Evolutionary conservation across 306 rosid genomes (phyloP).

Genomic region (Corylus americana): DNA sequence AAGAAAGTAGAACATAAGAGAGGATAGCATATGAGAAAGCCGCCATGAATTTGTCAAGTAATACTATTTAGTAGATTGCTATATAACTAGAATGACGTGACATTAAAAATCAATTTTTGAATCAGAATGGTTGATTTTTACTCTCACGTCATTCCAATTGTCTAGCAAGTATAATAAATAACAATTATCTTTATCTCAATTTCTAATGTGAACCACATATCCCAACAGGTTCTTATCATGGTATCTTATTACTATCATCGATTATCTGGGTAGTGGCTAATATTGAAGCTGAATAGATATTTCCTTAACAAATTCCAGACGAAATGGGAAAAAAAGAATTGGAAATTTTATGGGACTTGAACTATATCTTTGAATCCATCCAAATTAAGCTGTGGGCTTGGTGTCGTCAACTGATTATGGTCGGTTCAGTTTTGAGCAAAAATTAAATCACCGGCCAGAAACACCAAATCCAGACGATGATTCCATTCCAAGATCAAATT

Average conservation of each 20-base stretch:
- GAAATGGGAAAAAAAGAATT: neutral
- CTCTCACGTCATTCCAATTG: no score
- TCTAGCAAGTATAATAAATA: no score
- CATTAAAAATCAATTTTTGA: no score
- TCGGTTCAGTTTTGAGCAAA: neutral
- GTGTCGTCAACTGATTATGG: neutral
- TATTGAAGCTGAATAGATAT: neutral
- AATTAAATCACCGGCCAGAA: neutral
- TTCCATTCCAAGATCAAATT: neutral
- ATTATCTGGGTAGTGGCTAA: neutral
- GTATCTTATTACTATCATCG: neutral
- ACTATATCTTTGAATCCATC: neutral
- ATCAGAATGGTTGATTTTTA: no score
- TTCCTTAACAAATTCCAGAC: neutral
- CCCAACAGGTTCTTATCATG: neutral
- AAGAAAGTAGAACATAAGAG: neutral
- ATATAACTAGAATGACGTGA: no score
- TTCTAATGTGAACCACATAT: neutral
- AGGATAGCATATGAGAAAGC: slow-evolving; percentile 13
- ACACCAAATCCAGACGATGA: neutral
- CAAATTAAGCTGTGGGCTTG: neutral
- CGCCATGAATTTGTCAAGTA: neutral
- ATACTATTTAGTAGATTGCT: no score
- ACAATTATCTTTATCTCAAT: no score
- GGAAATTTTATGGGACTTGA: neutral